Conservation (phyloP, 1,284 basidiomycete species). For the Trichosporon inkin region DNA sequence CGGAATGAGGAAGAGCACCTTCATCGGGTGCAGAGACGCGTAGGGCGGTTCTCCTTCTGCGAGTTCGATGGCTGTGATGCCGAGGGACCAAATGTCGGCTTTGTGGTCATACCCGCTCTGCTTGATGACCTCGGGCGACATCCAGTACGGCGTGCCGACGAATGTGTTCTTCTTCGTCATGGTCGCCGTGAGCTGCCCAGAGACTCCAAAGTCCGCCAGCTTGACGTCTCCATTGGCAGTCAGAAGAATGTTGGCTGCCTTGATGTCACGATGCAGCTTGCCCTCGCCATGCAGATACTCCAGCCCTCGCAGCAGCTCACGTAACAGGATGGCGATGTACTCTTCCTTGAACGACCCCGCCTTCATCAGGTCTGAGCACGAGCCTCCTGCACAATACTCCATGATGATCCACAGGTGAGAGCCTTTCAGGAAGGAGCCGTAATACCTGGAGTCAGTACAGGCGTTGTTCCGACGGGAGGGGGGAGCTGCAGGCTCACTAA, state of each 20-base stretch:
- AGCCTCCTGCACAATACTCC: slow-evolving; percentile 71
- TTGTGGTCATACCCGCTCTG: slow-evolving; percentile 99
- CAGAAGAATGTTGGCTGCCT: slow-evolving; percentile 93
- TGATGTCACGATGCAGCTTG: slow-evolving; percentile 97
- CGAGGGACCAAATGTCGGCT: slow-evolving; percentile 95
- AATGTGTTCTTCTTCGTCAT: slow-evolving; percentile 99
- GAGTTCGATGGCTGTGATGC: slow-evolving; percentile 93
- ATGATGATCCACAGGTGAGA: slow-evolving; percentile 98
- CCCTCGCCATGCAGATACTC: slow-evolving; percentile 92
- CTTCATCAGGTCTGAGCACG: slow-evolving; percentile 73
- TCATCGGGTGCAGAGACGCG: slow-evolving; percentile 97
- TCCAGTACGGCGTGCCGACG: slow-evolving; percentile 96
- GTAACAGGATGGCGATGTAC: slow-evolving; percentile 94
- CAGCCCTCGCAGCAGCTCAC: slow-evolving; percentile 84
- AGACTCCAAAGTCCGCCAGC: slow-evolving; percentile 97
- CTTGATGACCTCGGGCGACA: slow-evolving; percentile 99
- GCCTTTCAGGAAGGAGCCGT: slow-evolving; percentile 91
- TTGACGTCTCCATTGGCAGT: slow-evolving; percentile 93
- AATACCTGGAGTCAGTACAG: slow-evolving; percentile 61
- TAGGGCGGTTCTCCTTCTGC: slow-evolving; percentile 97
- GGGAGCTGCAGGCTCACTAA: slow-evolving; percentile 50
- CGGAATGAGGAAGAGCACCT: slow-evolving; percentile 96
- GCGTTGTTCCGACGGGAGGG: not conserved
- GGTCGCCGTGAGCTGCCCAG: slow-evolving; percentile 94
- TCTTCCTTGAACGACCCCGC: slow-evolving; percentile 95